Conservation (phyloP, 2,329 filamentous ascomycete species). For the Anisogramma anomala region DNA sequence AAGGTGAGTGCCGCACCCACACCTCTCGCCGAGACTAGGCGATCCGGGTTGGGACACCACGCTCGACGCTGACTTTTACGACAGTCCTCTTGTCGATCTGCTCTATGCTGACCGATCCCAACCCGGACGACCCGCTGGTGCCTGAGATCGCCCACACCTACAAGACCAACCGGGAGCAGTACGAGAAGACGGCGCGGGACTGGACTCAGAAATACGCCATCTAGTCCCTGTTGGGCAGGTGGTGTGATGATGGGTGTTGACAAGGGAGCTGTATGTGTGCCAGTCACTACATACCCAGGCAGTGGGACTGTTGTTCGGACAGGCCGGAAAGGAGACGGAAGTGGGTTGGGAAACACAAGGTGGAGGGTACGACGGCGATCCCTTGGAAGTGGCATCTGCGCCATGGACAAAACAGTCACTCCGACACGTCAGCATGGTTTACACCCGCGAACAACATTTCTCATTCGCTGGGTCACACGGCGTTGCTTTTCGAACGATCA, state of each 20-base stretch:
- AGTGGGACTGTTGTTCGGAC: neutral
- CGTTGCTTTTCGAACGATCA: conserved; percentile 14
- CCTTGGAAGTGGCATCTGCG: neutral
- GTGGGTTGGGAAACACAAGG: neutral
- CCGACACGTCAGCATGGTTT: conserved; percentile 4
- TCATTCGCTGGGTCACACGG: conserved; percentile 9
- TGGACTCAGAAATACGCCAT: conserved; percentile 99
- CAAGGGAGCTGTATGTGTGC: neutral
- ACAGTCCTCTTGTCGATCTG: conserved; percentile 94
- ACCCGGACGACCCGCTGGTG: conserved; percentile 96
- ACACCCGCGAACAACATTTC: conserved; percentile 6
- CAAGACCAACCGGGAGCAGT: conserved; percentile 94
- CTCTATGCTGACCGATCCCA: conserved; percentile 99
- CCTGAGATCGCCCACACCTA: conserved; percentile 99
- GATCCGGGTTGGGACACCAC: neutral
- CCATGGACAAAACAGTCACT: conserved; percentile 5
- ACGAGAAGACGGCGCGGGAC: conserved; percentile 92
- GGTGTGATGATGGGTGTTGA: neutral
- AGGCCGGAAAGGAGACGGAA: neutral
- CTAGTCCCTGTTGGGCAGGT: conserved; percentile 30
- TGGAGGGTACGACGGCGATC: neutral
- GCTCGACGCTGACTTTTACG: neutral
- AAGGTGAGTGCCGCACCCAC: conserved; percentile 50
- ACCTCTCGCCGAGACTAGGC: neutral
- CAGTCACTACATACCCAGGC: neutral